Conservation (phyloP, 2,329 filamentous ascomycete genomes). For the Stagonosporopsis rhizophila region DNA sequence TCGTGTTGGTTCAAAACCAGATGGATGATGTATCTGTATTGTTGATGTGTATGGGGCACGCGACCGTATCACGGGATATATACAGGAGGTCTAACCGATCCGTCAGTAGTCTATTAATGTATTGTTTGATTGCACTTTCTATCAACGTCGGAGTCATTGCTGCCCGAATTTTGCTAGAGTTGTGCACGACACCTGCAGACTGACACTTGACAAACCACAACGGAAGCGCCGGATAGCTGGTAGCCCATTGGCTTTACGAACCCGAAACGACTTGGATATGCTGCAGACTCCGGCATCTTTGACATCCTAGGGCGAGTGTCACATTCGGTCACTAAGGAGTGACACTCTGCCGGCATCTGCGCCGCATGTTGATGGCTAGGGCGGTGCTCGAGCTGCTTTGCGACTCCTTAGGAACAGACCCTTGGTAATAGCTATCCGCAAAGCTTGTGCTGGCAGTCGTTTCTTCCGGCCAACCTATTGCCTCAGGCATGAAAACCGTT, state of each 20-base stretch:
- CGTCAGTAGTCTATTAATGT: constrained; percentile 43
- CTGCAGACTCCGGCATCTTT: constrained; percentile 9
- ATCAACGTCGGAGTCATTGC: constrained; percentile 21
- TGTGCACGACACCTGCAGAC: constrained; percentile 3
- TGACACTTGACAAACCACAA: constrained; percentile 1
- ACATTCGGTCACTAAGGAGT: constrained; percentile 1
- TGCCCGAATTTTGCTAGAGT: constrained; percentile 24
- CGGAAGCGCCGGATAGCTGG: neutral
- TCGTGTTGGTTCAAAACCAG: constrained; percentile 20
- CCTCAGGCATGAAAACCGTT: constrained; percentile 33
- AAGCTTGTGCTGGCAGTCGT: constrained; percentile 31
- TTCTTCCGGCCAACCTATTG: constrained; percentile 21
- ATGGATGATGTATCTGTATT: constrained; percentile 39
- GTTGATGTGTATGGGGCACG: constrained; percentile 35
- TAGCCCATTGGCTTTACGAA: constrained; percentile 4
- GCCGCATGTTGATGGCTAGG: constrained; percentile 24
- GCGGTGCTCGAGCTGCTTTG: constrained; percentile 30
- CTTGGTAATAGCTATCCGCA: constrained; percentile 19
- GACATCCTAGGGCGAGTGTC: constrained; percentile 8
- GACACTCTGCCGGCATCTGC: constrained; percentile 27
- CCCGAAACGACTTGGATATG: constrained; percentile 3
- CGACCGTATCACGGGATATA: constrained; percentile 32
- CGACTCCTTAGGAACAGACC: constrained; percentile 25
- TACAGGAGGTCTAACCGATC: constrained; percentile 35
- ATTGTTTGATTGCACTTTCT: constrained; percentile 23